These are phyloP conservation scores for Lactarius pseudohatsudake DNA, from an alignment of 768 basidiomycete genomes.

Conservation along the genomic window DNA sequence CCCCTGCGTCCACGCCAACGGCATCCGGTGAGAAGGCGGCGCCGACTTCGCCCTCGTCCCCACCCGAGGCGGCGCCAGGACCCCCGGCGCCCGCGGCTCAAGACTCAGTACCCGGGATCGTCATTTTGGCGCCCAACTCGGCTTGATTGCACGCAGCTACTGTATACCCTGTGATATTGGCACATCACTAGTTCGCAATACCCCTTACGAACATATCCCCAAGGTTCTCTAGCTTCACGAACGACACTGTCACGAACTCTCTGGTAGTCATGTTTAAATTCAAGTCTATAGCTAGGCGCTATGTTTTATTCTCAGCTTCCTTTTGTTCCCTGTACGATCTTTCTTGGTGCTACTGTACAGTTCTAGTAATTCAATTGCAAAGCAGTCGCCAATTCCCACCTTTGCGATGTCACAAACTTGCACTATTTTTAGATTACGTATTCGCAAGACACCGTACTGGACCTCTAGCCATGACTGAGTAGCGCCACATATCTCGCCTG, in stretches of 20 bases:
- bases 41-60: not conserved
- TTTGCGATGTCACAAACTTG: not conserved
- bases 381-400: not conserved
- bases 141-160: not conserved
- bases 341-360: not conserved
- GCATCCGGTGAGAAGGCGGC: not conserved
- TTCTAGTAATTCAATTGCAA: not conserved
- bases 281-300: not conserved
- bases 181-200: conserved; percentile 2
- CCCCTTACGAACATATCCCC: conserved; percentile 11
- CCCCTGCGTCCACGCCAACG: not conserved
- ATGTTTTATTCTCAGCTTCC: not conserved
- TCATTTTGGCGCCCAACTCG: not conserved
- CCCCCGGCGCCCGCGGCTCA: conserved; percentile 12
- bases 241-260: not conserved
- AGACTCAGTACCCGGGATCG: not conserved
- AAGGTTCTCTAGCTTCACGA: not conserved
- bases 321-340: not conserved
- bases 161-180: not conserved
- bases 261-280: not conserved
- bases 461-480: not conserved
- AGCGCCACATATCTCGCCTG: not conserved
- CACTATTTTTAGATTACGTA: not conserved
- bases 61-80: conserved; percentile 15
- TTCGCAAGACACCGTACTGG: not conserved